Evolutionary conservation across 225 moss, liverwort and hornwort genomes (phyloP), one percentile per base, ranked within the genome.

Genomic region (Pseudisothecium myosuroides): DNA sequence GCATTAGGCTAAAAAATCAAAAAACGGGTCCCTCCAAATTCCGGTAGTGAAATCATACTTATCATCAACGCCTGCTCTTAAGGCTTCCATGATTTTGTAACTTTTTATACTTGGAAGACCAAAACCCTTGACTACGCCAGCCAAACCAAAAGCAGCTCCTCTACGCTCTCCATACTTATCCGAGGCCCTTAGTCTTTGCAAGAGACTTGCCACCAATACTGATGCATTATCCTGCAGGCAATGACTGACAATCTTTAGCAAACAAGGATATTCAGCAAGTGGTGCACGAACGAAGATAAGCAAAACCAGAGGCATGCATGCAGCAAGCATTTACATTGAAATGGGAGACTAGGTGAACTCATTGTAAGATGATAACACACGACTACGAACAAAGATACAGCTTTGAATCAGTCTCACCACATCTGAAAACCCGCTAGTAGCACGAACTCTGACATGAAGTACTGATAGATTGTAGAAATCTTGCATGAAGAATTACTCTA

Each of bases 71-170:
- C 97, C 97, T 54, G 92, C 85, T 90, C 95, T 95, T 81, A 99
- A 89, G 81, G 94, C 94, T 88, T 99, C 97, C 94, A 99, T 95
- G 39, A 99, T 89, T 72, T 94, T 95, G 91, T 89, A 94, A 55
- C 86, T 93, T 87, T 97, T 97, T 18, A 99, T 92, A 92, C 98
- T 95, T 78, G 97, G 91, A 76, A 99, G 94, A 84, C 99, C 97
- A 83, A 99, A 94, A 71, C 99, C 99, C 89, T 99, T 96, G 74
- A 99, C 95, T 67, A 99, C 93, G 84, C 99, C 99, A 90, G 99
- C 99, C 90, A 99, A 91, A 87, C 99, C 99, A 95, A 99, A 99
- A 74, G 99, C 99, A 92, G 99, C 97, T 63, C 99, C 99, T 77
- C 97, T 92, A 41, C 97, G 93, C 93, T 99, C 99, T 79, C 96